These are phyloP conservation scores for Tremellales sp. DNA, from an alignment of 1,284 basidiomycete species.

Conservation along the genomic window DNA sequence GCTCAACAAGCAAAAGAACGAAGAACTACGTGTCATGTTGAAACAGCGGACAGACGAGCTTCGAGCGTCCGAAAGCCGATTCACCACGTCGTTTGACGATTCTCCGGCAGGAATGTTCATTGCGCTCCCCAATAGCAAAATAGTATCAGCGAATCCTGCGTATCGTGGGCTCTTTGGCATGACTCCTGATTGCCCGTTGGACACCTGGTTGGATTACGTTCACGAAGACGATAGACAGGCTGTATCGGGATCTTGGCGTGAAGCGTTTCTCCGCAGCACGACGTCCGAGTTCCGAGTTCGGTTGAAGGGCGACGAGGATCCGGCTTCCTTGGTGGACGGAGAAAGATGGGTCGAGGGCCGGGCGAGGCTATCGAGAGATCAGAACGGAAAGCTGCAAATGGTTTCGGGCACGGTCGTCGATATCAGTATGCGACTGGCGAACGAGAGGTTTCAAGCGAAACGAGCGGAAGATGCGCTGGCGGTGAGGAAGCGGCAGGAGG, in stretches of 20 bases:
- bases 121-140: constrained; percentile 10
- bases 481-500: constrained; percentile 20
- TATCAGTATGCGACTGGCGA: constrained; percentile 18
- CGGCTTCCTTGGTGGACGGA: constrained; percentile 8
- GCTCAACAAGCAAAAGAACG: constrained; percentile 27
- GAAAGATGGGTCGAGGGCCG: constrained; percentile 14
- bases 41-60: constrained; percentile 24
- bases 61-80: constrained; percentile 20
- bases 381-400: constrained; percentile 2
- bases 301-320: constrained; percentile 1
- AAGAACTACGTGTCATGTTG: constrained; percentile 21
- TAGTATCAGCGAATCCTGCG: constrained; percentile 23
- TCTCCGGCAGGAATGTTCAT: constrained; percentile 28
- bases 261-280: constrained; percentile 2
- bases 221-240: constrained; percentile 18
- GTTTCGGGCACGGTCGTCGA: constrained; percentile 21
- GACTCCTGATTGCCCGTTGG: constrained; percentile 4
- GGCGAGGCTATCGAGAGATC: constrained; percentile 5
- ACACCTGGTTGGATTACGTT: constrained; percentile 14
- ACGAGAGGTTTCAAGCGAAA: constrained; percentile 20
- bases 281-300: constrained; percentile 20
- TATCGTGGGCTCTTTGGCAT: constrained; percentile 18
- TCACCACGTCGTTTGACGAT: constrained; percentile 21
- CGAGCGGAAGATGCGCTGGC: constrained; percentile 27
- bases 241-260: constrained; percentile 1